These are phyloP conservation scores for Syncephalastrum monosporum DNA, from an alignment of 371 early-diverging fungal species.

Conservation along the genomic window DNA sequence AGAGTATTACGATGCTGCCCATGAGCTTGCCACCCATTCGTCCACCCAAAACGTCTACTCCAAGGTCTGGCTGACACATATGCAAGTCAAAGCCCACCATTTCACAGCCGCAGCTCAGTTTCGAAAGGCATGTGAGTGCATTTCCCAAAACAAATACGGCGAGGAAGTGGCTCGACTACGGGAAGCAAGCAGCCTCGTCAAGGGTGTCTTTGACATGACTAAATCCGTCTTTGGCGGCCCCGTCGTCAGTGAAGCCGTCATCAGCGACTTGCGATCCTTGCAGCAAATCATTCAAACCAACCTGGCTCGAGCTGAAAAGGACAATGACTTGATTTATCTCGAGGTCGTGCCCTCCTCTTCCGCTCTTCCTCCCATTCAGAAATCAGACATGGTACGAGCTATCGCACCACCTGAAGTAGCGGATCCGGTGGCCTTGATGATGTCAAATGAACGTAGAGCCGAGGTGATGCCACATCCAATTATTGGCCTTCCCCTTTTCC, in stretches of 20 bases:
- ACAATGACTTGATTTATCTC: constrained; percentile 88
- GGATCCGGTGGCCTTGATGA: constrained; percentile 52
- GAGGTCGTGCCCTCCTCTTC: constrained; percentile 69
- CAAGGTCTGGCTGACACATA: constrained; percentile 59
- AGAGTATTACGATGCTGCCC: constrained; percentile 66
- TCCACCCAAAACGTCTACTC: constrained; percentile 43
- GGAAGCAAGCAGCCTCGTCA: constrained; percentile 49
- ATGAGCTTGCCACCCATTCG: constrained; percentile 60
- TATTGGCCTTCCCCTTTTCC: constrained; percentile 80
- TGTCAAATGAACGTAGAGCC: constrained; percentile 25
- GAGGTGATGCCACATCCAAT: constrained; percentile 35
- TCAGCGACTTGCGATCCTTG: constrained; percentile 48
- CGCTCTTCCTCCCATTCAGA: constrained; percentile 57
- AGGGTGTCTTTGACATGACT: constrained; percentile 34
- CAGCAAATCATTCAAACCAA: constrained; percentile 59
- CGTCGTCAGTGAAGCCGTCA: constrained; percentile 23
- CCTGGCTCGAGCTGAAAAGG: constrained; percentile 76
- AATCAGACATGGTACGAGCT: constrained; percentile 74
- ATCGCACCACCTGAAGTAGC: constrained; percentile 28
- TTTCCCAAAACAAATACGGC: constrained; percentile 74
- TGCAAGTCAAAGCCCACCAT: constrained; percentile 68
- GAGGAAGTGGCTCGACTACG: constrained; percentile 81
- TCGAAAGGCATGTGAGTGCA: constrained; percentile 71
- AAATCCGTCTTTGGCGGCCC: constrained; percentile 16
- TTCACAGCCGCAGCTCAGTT: constrained; percentile 77